Evolutionary conservation across 2,329 filamentous ascomycete genomes (phyloP).

Genomic region (Aspergillus uvarum): DNA sequence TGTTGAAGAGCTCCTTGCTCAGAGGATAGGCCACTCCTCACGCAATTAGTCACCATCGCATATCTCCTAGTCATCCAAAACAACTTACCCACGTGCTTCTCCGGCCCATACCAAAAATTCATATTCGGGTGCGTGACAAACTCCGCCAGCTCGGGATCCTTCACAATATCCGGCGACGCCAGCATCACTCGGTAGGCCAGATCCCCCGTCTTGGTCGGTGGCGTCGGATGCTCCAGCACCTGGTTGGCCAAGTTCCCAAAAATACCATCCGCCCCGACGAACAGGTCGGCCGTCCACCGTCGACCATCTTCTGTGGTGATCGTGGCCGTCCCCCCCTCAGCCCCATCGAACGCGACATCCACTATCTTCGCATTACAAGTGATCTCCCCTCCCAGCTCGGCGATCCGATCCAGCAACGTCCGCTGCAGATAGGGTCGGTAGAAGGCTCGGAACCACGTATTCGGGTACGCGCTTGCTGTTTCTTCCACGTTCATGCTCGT

Average conservation of each 20-base stretch:
- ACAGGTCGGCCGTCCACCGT: constrained; percentile 11
- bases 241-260: constrained; percentile 26
- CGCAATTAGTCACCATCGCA: neutral
- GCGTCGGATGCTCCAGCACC: constrained; percentile 27
- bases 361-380: neutral
- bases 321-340: neutral
- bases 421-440: constrained; percentile 9
- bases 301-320: neutral
- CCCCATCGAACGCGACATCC: neutral
- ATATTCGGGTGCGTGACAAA: constrained; percentile 31
- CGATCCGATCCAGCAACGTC: neutral
- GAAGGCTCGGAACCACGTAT: constrained; percentile 7
- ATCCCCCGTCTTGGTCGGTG: constrained; percentile 33
- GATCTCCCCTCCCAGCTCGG: neutral
- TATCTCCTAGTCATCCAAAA: neutral
- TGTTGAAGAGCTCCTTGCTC: constrained; percentile 31
- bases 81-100: constrained; percentile 26
- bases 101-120: constrained; percentile 37
- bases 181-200: constrained; percentile 40
- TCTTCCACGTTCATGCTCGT: constrained; percentile 7
- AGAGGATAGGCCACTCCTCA: neutral
- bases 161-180: constrained; percentile 28
- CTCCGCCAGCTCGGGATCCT: constrained; percentile 26
- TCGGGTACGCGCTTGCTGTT: neutral
- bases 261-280: constrained; percentile 22